Evolutionary conservation across 2,329 filamentous ascomycete genomes (phyloP).

Genomic region (Cladosporium sp.): DNA sequence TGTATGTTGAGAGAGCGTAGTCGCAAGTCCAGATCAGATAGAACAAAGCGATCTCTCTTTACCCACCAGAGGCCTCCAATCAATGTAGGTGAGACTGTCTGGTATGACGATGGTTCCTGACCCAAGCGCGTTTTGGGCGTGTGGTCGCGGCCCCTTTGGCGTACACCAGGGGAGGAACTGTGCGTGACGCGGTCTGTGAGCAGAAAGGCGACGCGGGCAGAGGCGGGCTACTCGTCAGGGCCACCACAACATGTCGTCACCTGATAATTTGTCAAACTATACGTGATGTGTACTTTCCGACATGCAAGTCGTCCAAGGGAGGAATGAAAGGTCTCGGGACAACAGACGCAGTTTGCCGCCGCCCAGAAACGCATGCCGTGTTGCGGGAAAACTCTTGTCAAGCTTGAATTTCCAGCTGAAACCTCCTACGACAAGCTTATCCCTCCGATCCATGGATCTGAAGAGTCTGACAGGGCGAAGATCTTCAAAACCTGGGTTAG

Average conservation of each 20-base stretch:
- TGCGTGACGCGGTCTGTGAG: constrained; percentile 3
- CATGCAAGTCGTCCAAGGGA: background rate
- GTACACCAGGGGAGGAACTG: background rate
- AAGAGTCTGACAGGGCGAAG: background rate
- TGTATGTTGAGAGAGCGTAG: background rate
- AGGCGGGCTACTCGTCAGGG: too few species aligned
- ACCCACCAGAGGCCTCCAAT: background rate
- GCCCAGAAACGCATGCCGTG: background rate
- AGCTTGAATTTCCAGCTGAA: background rate
- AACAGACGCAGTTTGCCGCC: background rate
- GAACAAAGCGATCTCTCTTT: background rate
- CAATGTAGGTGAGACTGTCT: constrained; percentile 6
- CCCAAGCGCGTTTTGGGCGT: background rate
- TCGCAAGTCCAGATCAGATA: background rate
- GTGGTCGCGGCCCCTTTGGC: background rate
- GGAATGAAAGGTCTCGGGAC: background rate
- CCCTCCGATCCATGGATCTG: background rate
- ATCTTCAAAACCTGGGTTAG: background rate
- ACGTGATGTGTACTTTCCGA: background rate
- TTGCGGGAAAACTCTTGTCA: background rate
- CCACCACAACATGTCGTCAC: too few species aligned
- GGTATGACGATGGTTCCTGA: constrained; percentile 1
- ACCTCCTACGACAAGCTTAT: background rate
- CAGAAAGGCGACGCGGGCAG: too few species aligned
- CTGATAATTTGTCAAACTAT: background rate